These are phyloP conservation scores for Glycine latifolia DNA, from an alignment of 306 rosid species.

Conservation along the genomic window DNA sequence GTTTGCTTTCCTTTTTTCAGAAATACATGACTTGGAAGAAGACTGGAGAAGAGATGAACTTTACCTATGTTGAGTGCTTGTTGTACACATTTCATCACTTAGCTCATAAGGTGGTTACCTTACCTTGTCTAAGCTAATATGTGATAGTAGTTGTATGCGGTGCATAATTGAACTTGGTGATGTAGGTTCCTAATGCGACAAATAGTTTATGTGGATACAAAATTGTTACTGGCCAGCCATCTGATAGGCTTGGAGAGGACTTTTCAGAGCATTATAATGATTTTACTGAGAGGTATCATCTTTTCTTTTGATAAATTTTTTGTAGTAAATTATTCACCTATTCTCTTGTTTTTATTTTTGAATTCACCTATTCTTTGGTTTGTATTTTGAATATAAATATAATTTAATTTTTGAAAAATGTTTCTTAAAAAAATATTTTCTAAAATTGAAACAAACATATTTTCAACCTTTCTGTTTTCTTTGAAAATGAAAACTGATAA, in stretches of 20 bases:
- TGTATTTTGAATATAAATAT: conserved; percentile 3
- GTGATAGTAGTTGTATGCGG: conserved; percentile 18
- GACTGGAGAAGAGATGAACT: conserved; percentile 93
- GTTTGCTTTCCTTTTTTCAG: conserved; percentile 52
- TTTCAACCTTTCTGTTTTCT: no score
- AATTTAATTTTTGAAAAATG: background rate
- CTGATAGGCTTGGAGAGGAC: conserved; percentile 99
- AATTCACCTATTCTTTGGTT: conserved; percentile 10
- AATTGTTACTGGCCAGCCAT: conserved; percentile 97
- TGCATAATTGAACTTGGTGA: conserved; percentile 33
- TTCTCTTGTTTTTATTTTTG: background rate
- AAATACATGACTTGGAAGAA: conserved; percentile 91
- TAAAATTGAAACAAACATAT: no score
- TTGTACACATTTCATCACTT: conserved; percentile 93
- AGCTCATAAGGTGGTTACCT: conserved; percentile 81
- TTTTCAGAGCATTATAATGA: conserved; percentile 79
- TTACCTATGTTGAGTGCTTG: conserved; percentile 94
- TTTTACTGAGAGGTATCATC: conserved; percentile 80
- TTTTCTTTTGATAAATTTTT: background rate
- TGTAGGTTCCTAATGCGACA: conserved; percentile 98
- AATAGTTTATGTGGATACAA: conserved; percentile 97
- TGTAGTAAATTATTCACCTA: background rate
- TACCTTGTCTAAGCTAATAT: conserved; percentile 32
- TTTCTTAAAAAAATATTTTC: no score
- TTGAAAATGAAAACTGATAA: no score